Conservation (phyloP, 805 yeast species). For the Wickerhamomyces kurtzmanii region DNA sequence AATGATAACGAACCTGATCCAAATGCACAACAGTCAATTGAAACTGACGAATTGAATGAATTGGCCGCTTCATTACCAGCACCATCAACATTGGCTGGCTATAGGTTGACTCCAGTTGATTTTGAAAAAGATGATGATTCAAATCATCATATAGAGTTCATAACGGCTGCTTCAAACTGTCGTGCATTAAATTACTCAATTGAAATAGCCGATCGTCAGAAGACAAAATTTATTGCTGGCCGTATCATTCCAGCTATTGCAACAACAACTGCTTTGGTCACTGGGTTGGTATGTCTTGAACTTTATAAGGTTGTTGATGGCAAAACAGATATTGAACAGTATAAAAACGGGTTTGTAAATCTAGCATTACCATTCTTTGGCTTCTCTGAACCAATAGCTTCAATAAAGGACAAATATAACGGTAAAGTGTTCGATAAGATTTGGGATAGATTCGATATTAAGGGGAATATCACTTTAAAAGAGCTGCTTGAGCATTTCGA, state of each 20-base stretch:
- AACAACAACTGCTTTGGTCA: conserved; percentile 95
- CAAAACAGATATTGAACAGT: conserved; percentile 68
- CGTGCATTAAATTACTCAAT: conserved; percentile 89
- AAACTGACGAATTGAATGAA: conserved; percentile 52
- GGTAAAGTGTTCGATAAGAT: conserved; percentile 72
- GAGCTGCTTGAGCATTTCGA: conserved; percentile 69
- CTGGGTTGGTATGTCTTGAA: conserved; percentile 91
- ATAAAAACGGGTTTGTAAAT: conserved; percentile 87
- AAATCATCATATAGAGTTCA: conserved; percentile 94
- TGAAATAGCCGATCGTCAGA: conserved; percentile 79
- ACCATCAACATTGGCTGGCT: conserved; percentile 83
- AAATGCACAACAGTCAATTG: conserved; percentile 41
- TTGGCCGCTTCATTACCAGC: conserved; percentile 78
- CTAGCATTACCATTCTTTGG: conserved; percentile 94
- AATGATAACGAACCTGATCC: conserved; percentile 87
- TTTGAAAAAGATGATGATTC: conserved; percentile 98
- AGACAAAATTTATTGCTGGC: conserved; percentile 96
- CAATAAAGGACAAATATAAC: conserved; percentile 76
- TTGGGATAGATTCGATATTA: conserved; percentile 89
- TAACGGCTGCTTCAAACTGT: conserved; percentile 90
- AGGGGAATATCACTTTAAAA: conserved; percentile 68
- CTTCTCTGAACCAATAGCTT: conserved; percentile 90
- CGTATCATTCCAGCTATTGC: conserved; percentile 98
- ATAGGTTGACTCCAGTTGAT: conserved; percentile 79
- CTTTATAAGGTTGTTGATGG: conserved; percentile 81